Evolutionary conservation across 2,329 filamentous ascomycete species (phyloP), one percentile per base, ranked within the genome.

Genomic region (Penicillium palitans): DNA sequence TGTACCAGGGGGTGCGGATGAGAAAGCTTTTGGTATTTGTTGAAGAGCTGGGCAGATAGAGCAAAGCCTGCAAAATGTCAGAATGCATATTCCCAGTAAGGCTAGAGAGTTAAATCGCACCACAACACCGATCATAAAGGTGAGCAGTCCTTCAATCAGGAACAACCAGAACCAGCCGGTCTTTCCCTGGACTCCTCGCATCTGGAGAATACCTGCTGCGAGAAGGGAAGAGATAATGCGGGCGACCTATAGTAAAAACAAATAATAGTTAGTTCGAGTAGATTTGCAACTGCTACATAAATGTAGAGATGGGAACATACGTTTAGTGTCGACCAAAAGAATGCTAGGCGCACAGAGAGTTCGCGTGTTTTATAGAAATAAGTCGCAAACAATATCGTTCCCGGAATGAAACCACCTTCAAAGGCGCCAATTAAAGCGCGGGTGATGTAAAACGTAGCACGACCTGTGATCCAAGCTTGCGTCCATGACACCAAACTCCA

Each of bases 331-430:
- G 37, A 40, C 37, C 37, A 40, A 40, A 40, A 40, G 10, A 40
- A 40, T 40, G 37, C 37, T 13, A 91, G 72, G 1, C 89, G 82
- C 13, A 81, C 80, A 0, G 87, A 86, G 0, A 90, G 78, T 70
- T 90, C 88, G 42, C 78, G 78, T 2, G 82, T 81, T 51, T 83
- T 90, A 75, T 90, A 90, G 68, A 87, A 91, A 70, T 90, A 90
- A 8, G 71, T 71, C 2, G 72, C 62, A 54, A 69, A 74, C 6
- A 89, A 76, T 15, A 89, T 60, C 10, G 84, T 84, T 59, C 86
- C 84, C 0, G 85, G 84, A 50, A 88, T 87, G 61, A 88, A 88
- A 0, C 81, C 81, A 6, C 81, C 81, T 70, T 82, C 70, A 0
- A 82, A 65, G 2, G 67, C 58, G 1, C 79, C 80, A 0, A 83